Base-by-base conservation (phyloP, 352 stramenopile genomes). In the Globisporangium takayamanum region DNA sequence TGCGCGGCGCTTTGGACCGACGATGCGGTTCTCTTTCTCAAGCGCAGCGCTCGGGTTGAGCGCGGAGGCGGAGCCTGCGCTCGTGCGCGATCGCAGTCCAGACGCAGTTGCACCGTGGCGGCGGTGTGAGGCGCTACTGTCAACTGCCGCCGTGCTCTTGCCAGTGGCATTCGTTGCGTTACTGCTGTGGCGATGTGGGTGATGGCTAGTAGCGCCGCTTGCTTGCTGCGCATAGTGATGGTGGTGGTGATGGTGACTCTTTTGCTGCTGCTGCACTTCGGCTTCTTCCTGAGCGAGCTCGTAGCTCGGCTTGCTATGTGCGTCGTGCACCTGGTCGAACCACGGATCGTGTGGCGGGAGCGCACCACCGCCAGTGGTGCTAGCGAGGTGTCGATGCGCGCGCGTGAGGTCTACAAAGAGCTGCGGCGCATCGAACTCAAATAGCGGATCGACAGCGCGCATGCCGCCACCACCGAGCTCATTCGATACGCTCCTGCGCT, bases 371-470 rank as follows among this genome's bases (percentile, higher is more conserved):
- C 26, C 41, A 5, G 11, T 26, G 14, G 14, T 39, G 14, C 25
- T 51, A 16, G 51, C 18, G 18, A 57, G 26, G 4, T 25, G 16
- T 25, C 47, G 44, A 37, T 59, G 56, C n/a, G 69, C 63, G 0
- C 60, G 73, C 25, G 64, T 73, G 22, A 89, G 70, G 67, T 92
- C 78, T 22, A 67, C 48, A 52, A 80, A 89, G 39, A 63, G 57
- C 55, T 80, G 74, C 48, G 82, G 74, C 41, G 75, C 79, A 59
- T 89, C 82, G 53, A 92, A 92, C 70, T 88, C 82, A 66, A 89
- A 92, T 16, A 88, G 69, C 50, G 72, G 55, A 63, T 89, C 78
- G 11, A 90, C 55, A 2, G 51, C 47, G 45, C 55, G 20, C 42
- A 41, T 41, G 46, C 42, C 28, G 14, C 14, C 36, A 6, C 8